Conservation (phyloP, 192 early-diverging fungal genomes). For the Podila verticillata region DNA sequence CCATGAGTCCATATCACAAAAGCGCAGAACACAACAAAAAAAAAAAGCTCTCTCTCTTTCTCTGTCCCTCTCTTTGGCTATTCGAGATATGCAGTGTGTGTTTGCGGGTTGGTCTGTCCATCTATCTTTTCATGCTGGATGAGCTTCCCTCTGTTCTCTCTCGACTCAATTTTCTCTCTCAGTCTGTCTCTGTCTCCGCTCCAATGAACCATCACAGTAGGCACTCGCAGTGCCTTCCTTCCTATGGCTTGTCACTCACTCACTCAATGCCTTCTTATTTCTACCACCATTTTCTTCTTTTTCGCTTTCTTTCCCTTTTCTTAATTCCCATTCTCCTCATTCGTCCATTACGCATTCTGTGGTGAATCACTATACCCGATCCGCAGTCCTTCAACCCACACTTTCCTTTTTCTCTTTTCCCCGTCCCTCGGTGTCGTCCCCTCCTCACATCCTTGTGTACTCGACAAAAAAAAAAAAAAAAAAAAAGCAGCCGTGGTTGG, state of each 20-base stretch:
- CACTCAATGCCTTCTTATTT: not conserved
- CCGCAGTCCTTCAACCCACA: too few relatives aligned
- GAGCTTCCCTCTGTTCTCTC: not conserved
- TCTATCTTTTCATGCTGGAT: too few relatives aligned
- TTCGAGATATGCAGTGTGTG: too few relatives aligned
- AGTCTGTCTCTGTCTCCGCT: not conserved
- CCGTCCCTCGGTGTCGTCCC: not conserved
- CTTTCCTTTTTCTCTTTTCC: not conserved
- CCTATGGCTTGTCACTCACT: not conserved
- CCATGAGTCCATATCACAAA: too few relatives aligned
- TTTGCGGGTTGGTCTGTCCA: too few relatives aligned
- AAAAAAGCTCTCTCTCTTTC: too few relatives aligned
- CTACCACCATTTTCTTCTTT: not conserved
- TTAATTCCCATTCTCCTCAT: not conserved
- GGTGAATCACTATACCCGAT: too few relatives aligned
- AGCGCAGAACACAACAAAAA: too few relatives aligned
- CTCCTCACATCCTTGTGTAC: not conserved
- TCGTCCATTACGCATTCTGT: too few relatives aligned
- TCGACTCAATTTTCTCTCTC: not conserved
- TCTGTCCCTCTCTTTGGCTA: too few relatives aligned
- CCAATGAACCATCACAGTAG: not conserved
- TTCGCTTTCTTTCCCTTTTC: slow-evolving; percentile 6
- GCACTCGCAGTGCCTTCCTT: not conserved
- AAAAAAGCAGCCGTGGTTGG: too few relatives aligned
- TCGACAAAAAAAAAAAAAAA: too few relatives aligned